Percentiles rank a stretch among this genome's conserved stretches.
Conservation (phyloP, 2,329 filamentous ascomycete genomes). For the Ampelomyces quisqualis region DNA sequence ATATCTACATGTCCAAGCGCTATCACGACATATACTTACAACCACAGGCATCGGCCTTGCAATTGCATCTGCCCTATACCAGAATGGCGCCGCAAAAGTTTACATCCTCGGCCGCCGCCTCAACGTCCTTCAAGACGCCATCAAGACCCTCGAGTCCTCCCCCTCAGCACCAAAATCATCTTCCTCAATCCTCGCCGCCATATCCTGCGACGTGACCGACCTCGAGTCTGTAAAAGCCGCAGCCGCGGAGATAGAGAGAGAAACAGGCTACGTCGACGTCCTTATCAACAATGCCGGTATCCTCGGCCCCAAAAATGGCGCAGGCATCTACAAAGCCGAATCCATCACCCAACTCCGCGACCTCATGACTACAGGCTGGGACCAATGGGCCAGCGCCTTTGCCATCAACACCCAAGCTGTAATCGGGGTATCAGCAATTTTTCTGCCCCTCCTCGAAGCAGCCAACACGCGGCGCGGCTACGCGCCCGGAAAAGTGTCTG, state of each 20-base stretch:
- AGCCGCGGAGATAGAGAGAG: constrained; percentile 46
- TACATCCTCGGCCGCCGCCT: constrained; percentile 50
- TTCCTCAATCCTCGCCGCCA: constrained; percentile 38
- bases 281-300: constrained; percentile 56
- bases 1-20: neutral
- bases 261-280: constrained; percentile 53
- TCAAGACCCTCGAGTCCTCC: constrained; percentile 34
- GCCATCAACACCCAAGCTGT: constrained; percentile 50
- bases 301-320: constrained; percentile 47
- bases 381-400: constrained; percentile 41
- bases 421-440: constrained; percentile 48
- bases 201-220: constrained; percentile 49
- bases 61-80: constrained; percentile 46
- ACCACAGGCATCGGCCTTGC: constrained; percentile 42
- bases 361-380: constrained; percentile 38
- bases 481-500: constrained; percentile 35
- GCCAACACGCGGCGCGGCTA: constrained; percentile 49
- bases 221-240: constrained; percentile 45
- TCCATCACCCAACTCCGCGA: constrained; percentile 49
- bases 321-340: constrained; percentile 45
- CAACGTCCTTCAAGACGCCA: constrained; percentile 46
- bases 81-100: constrained; percentile 46
- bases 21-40: constrained; percentile 6
- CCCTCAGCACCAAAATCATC: constrained; percentile 28
- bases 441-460: constrained; percentile 49